These are phyloP conservation scores for Trichosporon asahii DNA, from an alignment of 1,284 basidiomycete species.

Conservation along the genomic window DNA sequence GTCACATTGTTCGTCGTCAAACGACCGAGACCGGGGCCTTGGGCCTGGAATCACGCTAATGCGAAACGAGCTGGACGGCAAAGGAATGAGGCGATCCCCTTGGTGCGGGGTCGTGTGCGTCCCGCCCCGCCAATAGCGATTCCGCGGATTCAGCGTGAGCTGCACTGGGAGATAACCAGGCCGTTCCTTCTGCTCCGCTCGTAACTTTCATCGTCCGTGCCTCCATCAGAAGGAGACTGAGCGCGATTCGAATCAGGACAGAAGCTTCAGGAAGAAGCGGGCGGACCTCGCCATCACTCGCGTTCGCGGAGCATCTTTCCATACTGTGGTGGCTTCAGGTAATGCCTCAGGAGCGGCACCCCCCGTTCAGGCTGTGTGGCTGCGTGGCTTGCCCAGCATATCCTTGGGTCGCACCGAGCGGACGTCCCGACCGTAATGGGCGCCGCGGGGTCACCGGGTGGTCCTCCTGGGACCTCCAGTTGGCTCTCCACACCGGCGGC, in stretches of 20 bases:
- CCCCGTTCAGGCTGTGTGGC: not conserved
- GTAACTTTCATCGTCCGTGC: not conserved
- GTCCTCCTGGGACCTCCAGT: not conserved
- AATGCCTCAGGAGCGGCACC: not conserved
- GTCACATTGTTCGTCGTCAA: not conserved
- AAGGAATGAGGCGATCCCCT: not conserved
- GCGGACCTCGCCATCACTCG: not conserved
- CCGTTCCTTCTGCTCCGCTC: no score
- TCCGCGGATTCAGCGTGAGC: no score
- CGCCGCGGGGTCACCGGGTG: not conserved
- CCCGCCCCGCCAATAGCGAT: not conserved
- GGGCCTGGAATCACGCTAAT: not conserved
- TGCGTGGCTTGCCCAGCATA: not conserved
- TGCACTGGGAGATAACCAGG: no score
- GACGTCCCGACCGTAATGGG: not conserved
- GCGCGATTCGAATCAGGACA: not conserved
- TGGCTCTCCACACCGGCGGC: not conserved
- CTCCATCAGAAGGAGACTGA: not conserved
- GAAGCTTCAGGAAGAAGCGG: not conserved
- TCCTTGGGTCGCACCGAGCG: not conserved
- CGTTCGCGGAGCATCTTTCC: not conserved
- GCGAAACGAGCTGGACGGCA: not conserved
- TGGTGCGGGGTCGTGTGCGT: not conserved
- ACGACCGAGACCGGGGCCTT: not conserved
- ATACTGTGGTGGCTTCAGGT: not conserved